Conservation (phyloP, 192 early-diverging fungal genomes). For the Entomortierella parvispora region DNA sequence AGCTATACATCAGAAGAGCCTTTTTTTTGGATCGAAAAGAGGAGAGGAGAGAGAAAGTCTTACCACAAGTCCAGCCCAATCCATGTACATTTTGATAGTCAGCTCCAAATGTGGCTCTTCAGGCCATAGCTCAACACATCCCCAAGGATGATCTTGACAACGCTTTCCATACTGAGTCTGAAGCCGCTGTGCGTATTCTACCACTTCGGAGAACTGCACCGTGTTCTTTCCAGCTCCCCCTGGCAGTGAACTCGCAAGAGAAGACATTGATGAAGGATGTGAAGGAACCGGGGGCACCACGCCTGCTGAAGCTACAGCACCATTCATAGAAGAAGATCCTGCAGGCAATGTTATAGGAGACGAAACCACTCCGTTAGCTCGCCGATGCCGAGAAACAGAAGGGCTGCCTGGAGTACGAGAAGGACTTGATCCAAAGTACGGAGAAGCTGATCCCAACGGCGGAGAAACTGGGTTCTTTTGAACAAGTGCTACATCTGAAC, state of each 20-base stretch:
- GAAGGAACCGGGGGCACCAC: neutral
- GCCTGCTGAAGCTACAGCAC: neutral
- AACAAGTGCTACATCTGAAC: slow-evolving; percentile 9
- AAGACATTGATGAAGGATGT: neutral
- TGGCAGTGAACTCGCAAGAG: slow-evolving; percentile 1
- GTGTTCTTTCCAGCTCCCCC: slow-evolving; percentile 21
- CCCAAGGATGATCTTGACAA: slow-evolving; percentile 37
- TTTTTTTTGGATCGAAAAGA: neutral
- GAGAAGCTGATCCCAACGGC: slow-evolving; percentile 17
- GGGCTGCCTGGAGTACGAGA: neutral
- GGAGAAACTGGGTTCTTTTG: slow-evolving; percentile 26
- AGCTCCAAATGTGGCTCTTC: slow-evolving; percentile 42
- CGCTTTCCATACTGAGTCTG: slow-evolving; percentile 34
- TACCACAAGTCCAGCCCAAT: slow-evolving; percentile 51
- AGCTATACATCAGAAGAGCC: no score
- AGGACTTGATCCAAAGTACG: slow-evolving; percentile 32
- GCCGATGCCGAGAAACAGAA: slow-evolving; percentile 5
- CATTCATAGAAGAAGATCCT: neutral
- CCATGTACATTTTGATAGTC: slow-evolving; percentile 54
- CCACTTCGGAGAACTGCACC: slow-evolving; percentile 45
- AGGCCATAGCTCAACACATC: slow-evolving; percentile 31
- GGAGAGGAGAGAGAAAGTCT: neutral
- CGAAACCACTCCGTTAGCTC: slow-evolving; percentile 39
- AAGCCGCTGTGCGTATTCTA: slow-evolving; percentile 33
- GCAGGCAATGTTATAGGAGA: slow-evolving; percentile 23